A percentile compares a stretch with the other conserved stretches of the same genome.
Evolutionary conservation across 2,329 filamentous ascomycete genomes (phyloP).

Genomic region (Penicillium sp.): DNA sequence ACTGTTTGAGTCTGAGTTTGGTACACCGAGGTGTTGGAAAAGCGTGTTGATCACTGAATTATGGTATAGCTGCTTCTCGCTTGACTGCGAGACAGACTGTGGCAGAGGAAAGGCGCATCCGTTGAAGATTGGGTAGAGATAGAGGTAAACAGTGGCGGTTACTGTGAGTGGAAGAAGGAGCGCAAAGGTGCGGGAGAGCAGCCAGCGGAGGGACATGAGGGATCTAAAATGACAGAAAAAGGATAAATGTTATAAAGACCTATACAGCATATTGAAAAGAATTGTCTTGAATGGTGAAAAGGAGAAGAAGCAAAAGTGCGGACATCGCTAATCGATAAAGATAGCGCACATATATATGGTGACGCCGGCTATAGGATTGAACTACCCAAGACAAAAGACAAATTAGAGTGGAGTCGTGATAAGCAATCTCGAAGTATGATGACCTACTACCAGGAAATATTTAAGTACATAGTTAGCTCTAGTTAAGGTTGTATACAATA

Average conservation of each 20-base stretch:
- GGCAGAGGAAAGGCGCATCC: conserved; percentile 74
- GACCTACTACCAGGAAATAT: neutral
- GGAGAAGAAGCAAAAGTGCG: neutral
- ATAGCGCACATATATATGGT: neutral
- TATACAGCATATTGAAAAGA: conserved; percentile 23
- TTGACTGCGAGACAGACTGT: conserved; percentile 4
- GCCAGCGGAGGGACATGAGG: conserved; percentile 53
- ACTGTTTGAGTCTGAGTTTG: conserved; percentile 14
- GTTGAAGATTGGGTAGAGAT: conserved; percentile 79
- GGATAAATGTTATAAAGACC: conserved; percentile 14
- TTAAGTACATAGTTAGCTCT: neutral
- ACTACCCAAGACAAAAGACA: neutral
- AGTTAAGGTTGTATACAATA: neutral
- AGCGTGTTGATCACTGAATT: conserved; percentile 38
- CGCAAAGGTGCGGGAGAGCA: conserved; percentile 49
- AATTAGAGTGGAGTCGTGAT: neutral
- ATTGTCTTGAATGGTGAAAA: conserved; percentile 10
- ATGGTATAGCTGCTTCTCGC: conserved; percentile 7
- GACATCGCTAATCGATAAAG: neutral
- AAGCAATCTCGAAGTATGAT: neutral
- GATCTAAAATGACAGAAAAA: conserved; percentile 9
- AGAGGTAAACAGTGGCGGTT: conserved; percentile 73
- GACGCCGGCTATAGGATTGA: too few relatives aligned
- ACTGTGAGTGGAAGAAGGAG: conserved; percentile 66
- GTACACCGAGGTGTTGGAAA: conserved; percentile 35